Evolutionary conservation across 176 grass and related monocot species (phyloP).

Genomic region (Rhynchospora pubera): DNA sequence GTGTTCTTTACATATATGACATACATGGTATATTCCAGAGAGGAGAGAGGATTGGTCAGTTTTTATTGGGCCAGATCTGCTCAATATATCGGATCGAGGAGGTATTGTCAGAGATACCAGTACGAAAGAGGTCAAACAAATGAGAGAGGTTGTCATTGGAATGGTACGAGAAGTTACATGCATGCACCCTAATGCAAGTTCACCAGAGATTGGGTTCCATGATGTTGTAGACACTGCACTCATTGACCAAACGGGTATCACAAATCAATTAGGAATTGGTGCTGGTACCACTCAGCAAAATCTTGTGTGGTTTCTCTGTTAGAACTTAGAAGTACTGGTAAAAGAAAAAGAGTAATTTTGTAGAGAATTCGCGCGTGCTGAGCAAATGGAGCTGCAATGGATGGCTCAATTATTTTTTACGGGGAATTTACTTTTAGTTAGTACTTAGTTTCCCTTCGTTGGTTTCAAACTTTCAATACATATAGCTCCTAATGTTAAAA

Average conservation of each 20-base stretch:
- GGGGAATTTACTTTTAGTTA: no score
- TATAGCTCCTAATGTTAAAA: no score
- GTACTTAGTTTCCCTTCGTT: no score
- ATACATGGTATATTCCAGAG: slow-evolving; percentile 41
- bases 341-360: neutral
- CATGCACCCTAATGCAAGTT: slow-evolving; percentile 14
- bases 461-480: no score
- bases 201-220: neutral
- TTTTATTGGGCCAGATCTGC: slow-evolving; percentile 17
- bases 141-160: slow-evolving; percentile 27
- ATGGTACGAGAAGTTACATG: slow-evolving; percentile 25
- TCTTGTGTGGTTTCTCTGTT: neutral
- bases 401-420: neutral
- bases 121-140: slow-evolving; percentile 5
- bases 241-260: slow-evolving; percentile 17
- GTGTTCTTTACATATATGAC: slow-evolving; percentile 54
- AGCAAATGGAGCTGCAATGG: neutral
- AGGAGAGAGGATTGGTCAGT: slow-evolving; percentile 31
- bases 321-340: neutral
- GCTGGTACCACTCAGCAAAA: neutral
- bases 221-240: slow-evolving; percentile 32
- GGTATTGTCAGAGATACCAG: slow-evolving; percentile 19
- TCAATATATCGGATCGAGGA: slow-evolving; percentile 19
- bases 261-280: neutral
- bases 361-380: neutral